phyloP scores from a whole-genome alignment of 2,329 filamentous ascomycete species.

The Trichoderma sp. region DNA sequence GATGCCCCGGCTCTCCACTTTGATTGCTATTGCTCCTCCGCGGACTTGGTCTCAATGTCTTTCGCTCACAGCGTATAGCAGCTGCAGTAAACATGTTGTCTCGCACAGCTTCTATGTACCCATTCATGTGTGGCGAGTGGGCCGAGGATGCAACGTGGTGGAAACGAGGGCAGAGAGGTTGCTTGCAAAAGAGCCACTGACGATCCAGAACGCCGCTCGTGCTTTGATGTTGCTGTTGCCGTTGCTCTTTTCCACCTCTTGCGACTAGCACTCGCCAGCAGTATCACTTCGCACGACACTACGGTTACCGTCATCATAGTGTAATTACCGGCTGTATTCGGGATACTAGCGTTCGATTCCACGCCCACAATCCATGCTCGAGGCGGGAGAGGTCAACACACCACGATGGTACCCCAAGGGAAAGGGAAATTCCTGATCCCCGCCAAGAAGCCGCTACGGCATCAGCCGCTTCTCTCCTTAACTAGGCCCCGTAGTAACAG shows the following conservation, averaged over 20 bases:
- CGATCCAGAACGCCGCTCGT: background rate
- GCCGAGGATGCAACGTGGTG: constrained; percentile 5
- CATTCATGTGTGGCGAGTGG: background rate
- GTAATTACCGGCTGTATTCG: background rate
- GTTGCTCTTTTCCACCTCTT: background rate
- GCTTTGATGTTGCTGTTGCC: background rate
- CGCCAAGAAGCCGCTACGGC: constrained; percentile 22
- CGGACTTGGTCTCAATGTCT: background rate
- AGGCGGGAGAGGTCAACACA: background rate
- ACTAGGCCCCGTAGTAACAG: background rate
- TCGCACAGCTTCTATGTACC: background rate
- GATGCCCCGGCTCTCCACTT: background rate
- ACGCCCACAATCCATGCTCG: background rate
- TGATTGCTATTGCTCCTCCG: background rate
- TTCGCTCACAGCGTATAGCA: background rate
- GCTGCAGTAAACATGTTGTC: background rate
- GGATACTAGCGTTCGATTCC: background rate
- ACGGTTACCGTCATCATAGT: background rate
- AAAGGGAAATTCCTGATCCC: background rate
- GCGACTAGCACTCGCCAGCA: background rate
- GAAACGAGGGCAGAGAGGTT: background rate
- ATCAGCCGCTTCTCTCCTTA: constrained; percentile 16
- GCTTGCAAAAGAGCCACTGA: background rate
- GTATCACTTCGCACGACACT: constrained; percentile 2
- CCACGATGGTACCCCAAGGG: background rate